Base-by-base conservation (phyloP, 2,329 filamentous ascomycete genomes). In the Pseudopyricularia cyperi region DNA sequence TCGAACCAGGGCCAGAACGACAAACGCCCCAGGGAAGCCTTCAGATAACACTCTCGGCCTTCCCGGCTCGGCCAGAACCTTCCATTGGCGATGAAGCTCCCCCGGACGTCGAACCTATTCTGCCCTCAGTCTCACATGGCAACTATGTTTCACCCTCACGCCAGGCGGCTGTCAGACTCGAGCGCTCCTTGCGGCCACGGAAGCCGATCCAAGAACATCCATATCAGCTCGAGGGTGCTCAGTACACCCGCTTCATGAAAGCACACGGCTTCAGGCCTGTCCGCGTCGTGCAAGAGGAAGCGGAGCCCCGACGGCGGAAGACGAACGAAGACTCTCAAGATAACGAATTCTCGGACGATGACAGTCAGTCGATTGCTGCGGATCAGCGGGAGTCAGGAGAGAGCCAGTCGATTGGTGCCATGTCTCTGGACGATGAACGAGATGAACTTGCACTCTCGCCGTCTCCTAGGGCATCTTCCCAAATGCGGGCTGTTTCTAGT, bases 181-280 rank as follows among this genome's bases (percentile, higher is more conserved):
- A 71, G 55, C 71, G 77, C 33, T 77, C 73, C 4, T 64, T 82
- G n/a, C 71, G 78, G 7, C 76, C 76, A 1, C 71, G 78, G 19
- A 82, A 80, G 55, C 77, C 77, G 1, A 81, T 81, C 7, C 78
- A 82, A 59, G 69, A 80, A 58, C 76, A 80, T 46, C 78, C 78
- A 3, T 82, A 81, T 55, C 63, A 75, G 6, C 64, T 80, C 4
- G 78, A 82, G 55, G 75, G 71, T 58, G 76, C 71, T 0, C 71
- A 73, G 28, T 80, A 80, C 60, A 73, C 71, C 52, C 74, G 65
- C 3, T 63, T 70, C 19, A 71, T 80, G 57, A 76, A 73, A 58
- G 71, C 71, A 3, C 76, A 77, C 53, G 78, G 78, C 24, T 62
- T 81, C 28, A 72, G 71, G 51, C 78, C 78, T 0, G 59, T 80